Evolutionary conservation across 306 rosid genomes (phyloP).

Genomic region (Astragalus glycyphyllos): DNA sequence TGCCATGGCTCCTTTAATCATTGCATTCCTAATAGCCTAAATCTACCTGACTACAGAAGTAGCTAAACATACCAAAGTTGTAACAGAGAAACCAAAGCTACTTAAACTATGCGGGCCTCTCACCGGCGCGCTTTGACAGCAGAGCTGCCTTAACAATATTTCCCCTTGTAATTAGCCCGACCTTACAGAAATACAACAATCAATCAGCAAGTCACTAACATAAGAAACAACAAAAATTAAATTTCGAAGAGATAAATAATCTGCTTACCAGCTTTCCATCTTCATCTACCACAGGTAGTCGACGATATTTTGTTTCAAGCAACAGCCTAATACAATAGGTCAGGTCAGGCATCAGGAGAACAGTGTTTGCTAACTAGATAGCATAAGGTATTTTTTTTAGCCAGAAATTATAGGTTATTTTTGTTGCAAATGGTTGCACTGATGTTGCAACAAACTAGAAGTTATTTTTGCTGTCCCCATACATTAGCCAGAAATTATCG

Average conservation of each 20-base stretch:
- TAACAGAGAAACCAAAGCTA: constrained; percentile 6
- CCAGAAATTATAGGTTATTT: no score
- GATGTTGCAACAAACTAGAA: neutral
- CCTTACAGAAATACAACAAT: constrained; percentile 56
- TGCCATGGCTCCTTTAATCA: constrained; percentile 24
- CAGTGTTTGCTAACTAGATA: neutral
- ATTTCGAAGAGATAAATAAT: neutral
- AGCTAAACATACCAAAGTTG: constrained; percentile 3
- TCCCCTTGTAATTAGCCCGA: constrained; percentile 90
- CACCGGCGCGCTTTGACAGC: constrained; percentile 67
- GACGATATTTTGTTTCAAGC: constrained; percentile 89
- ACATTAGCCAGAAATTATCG: neutral
- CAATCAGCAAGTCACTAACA: constrained; percentile 37
- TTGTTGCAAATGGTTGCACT: neutral
- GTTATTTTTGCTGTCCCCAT: neutral
- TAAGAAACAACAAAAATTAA: constrained; percentile 30
- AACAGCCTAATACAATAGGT: constrained; percentile 61
- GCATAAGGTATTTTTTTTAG: neutral
- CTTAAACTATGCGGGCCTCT: constrained; percentile 40
- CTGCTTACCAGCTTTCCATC: constrained; percentile 80
- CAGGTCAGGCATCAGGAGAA: neutral
- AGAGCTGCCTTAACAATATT: constrained; percentile 90
- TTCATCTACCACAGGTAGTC: constrained; percentile 86
- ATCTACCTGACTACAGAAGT: constrained; percentile 12
- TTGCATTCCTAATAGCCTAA: constrained; percentile 17